Conservation (phyloP, 192 early-diverging fungal genomes). For the Coemansia sp. region DNA sequence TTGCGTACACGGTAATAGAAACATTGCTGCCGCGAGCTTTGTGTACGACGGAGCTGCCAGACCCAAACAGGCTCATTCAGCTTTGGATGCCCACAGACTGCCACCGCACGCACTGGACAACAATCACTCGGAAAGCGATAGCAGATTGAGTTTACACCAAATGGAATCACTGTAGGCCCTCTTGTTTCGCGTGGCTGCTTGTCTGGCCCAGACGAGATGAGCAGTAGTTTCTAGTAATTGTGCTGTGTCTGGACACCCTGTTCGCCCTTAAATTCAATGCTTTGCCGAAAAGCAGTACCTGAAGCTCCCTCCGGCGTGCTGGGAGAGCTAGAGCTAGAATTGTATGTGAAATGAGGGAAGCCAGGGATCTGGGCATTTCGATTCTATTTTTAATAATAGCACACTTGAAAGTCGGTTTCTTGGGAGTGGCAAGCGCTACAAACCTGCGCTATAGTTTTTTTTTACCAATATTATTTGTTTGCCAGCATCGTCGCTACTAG, state of each 20-base stretch:
- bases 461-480: too few species aligned
- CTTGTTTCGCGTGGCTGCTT: not conserved
- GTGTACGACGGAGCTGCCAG: slow-evolving; percentile 63
- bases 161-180: not conserved
- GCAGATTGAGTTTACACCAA: not conserved
- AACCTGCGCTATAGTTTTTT: too few species aligned
- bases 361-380: not conserved
- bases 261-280: not conserved
- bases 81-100: slow-evolving; percentile 65
- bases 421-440: too few species aligned
- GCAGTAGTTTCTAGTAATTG: slow-evolving; percentile 4
- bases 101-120: slow-evolving; percentile 54
- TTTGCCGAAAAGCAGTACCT: not conserved
- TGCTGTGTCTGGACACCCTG: not conserved
- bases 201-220: not conserved
- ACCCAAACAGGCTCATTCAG: slow-evolving; percentile 74
- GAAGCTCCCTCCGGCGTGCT: not conserved
- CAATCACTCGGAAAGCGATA: slow-evolving; percentile 29
- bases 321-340: not conserved
- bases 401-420: too few species aligned
- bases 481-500: too few species aligned
- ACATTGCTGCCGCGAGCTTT: slow-evolving; percentile 83
- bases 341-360: not conserved
- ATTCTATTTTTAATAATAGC: too few species aligned
- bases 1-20: slow-evolving; percentile 88